phyloP scores from a whole-genome alignment of 2,329 filamentous ascomycete species.

The Diaporthe sp. region DNA sequence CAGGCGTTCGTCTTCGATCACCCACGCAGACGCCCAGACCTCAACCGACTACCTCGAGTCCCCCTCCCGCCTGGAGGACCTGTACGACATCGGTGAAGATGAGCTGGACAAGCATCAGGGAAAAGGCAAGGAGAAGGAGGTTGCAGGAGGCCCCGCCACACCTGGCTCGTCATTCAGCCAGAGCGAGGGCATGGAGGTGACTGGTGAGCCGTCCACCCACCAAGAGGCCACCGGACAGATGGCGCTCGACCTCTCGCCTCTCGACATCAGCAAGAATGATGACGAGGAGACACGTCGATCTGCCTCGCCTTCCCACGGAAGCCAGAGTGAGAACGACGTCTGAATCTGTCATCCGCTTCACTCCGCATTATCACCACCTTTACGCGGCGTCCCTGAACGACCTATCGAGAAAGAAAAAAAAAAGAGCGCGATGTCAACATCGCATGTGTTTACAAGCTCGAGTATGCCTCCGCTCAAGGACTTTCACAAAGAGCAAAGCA shows the following conservation, averaged over 20 bases:
- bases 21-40: background rate
- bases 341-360: background rate
- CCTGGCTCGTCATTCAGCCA: background rate
- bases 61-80: background rate
- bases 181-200: background rate
- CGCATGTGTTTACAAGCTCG: background rate
- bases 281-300: background rate
- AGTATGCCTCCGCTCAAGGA: no score
- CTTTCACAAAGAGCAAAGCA: background rate
- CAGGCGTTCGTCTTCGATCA: background rate
- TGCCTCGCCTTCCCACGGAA: background rate
- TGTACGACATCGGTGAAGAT: background rate
- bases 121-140: background rate
- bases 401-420: background rate
- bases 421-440: no score
- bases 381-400: background rate
- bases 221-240: background rate
- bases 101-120: no score
- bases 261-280: background rate
- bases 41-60: slow-evolving; percentile 7
- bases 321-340: background rate
- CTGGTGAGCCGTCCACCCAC: background rate
- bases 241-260: background rate
- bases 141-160: background rate
- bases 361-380: background rate